Evolutionary conservation across 495 filamentous ascomycete species (phyloP), one percentile per base, ranked within the genome.

Genomic region (Podospora sp.): DNA sequence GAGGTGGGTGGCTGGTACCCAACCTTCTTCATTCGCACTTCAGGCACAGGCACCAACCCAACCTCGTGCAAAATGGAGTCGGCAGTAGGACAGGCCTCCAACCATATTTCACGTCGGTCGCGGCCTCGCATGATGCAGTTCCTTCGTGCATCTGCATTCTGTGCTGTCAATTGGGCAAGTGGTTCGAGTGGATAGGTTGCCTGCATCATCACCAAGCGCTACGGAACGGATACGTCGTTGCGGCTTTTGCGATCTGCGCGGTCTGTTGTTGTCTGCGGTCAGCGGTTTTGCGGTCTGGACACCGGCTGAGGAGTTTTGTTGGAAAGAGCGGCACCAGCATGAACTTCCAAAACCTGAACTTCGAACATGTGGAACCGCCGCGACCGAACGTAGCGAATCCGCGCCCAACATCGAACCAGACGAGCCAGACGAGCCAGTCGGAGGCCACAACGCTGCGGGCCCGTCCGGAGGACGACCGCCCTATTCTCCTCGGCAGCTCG

Each of bases 311-410:
- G 40, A 46, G 40, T 6, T n/a, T n/a, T 6, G 40, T 12, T 18
- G 40, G 3, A 33, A 33, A 33, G n/a, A n/a, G 6, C 29, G 2
- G 3, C 29, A n/a, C 53, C 46, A 71, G 65, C 62, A 71, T 73
- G 69, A 75, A 72, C 67, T 70, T 65, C 36, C 66, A 71, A 53
- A 70, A 65, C 63, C 53, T 73, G 69, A 71, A 52, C 65, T 70
- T 65, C 25, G 69, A 74, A 16, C 50, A 74, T 75, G 72, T 73
- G 69, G 69, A 76, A 66, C 73, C 63, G 36, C 63, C 56, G 50
- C 71, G 74, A 75, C 75, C 59, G 72, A 73, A 68, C 20, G 46
- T 67, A 46, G 58, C 68, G 27, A 52, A 68, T 35, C 58, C 67
- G 49, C 68, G 68, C 63, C 63, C 62, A 33, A 52, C 56, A 33